Conservation (phyloP, 2,329 filamentous ascomycete genomes). For the Penicillium sp. region DNA sequence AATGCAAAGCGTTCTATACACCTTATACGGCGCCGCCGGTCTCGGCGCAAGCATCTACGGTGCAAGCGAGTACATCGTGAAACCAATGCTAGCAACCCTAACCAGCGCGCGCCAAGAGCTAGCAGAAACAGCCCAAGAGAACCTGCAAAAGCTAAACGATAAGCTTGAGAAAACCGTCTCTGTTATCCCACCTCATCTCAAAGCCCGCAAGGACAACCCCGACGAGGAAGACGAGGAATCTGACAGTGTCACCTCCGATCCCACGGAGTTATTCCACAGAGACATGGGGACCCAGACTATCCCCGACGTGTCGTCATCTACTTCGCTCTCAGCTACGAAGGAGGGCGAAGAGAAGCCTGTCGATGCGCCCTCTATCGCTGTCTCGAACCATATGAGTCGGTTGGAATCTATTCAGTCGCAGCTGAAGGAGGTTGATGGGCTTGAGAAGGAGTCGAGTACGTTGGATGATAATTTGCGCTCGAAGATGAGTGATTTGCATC, state of each 20-base stretch:
- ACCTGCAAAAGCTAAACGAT: constrained; percentile 58
- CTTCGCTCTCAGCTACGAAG: constrained; percentile 18
- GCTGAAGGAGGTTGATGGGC: constrained; percentile 48
- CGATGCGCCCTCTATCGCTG: constrained; percentile 25
- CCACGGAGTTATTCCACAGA: constrained; percentile 64
- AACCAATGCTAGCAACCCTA: constrained; percentile 58
- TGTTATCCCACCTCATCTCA: constrained; percentile 46
- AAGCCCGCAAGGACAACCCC: constrained; percentile 25
- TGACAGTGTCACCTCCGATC: constrained; percentile 57
- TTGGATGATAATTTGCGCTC: constrained; percentile 36
- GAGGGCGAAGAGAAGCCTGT: constrained; percentile 12
- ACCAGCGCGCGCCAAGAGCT: constrained; percentile 60
- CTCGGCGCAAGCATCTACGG: constrained; percentile 59
- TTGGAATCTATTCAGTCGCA: constrained; percentile 55
- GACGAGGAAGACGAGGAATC: constrained; percentile 44
- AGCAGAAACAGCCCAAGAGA: constrained; percentile 51
- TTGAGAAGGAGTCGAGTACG: constrained; percentile 37
- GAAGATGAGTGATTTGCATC: constrained; percentile 47
- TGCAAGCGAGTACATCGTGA: constrained; percentile 59
- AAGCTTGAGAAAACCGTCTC: constrained; percentile 56
- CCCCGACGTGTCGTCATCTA: constrained; percentile 33
- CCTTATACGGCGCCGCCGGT: constrained; percentile 58
- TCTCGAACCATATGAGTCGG: constrained; percentile 44
- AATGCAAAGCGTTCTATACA: constrained; percentile 56
- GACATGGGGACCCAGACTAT: constrained; percentile 65